Percentiles rank a stretch among this genome's conserved stretches.
Evolutionary conservation across 352 stramenopile species (phyloP).

Genomic region (Globisporangium yorkense): DNA sequence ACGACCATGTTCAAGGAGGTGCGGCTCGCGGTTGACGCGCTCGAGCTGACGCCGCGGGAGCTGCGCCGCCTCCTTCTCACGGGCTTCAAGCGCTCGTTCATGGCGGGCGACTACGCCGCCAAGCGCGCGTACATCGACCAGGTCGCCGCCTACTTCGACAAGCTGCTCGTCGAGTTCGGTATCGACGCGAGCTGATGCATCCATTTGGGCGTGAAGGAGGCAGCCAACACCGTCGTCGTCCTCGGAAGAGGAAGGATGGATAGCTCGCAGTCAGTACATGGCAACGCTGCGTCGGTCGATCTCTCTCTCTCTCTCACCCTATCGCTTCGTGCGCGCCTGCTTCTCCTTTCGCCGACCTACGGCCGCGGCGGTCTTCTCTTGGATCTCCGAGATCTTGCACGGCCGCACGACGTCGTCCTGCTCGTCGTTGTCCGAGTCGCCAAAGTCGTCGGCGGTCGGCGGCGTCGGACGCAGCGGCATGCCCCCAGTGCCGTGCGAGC

Average conservation of each 20-base stretch:
- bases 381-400: slow-evolving; percentile 74
- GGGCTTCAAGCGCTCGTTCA: slow-evolving; percentile 86
- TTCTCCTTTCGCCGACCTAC: slow-evolving; percentile 71
- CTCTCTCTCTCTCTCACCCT: neutral
- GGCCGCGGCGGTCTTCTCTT: slow-evolving; percentile 64
- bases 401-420: slow-evolving; percentile 58
- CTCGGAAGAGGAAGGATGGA: neutral
- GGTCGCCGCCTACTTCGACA: slow-evolving; percentile 85
- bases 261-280: neutral
- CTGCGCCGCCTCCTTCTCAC: slow-evolving; percentile 74
- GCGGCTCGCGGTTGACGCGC: slow-evolving; percentile 73
- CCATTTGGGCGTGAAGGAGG: no score
- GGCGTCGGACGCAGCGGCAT: slow-evolving; percentile 38
- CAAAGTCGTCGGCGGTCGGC: slow-evolving; percentile 63
- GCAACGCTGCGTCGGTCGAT: neutral
- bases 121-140: slow-evolving; percentile 84
- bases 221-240: no score
- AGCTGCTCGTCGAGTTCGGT: slow-evolving; percentile 59
- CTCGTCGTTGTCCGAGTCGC: slow-evolving; percentile 70
- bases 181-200: slow-evolving; percentile 25
- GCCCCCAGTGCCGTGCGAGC: slow-evolving; percentile 8
- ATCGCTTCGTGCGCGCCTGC: slow-evolving; percentile 42
- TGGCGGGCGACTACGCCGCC: slow-evolving; percentile 62
- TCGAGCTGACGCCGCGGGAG: slow-evolving; percentile 63
- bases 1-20: slow-evolving; percentile 83